Conservation (phyloP, 2,329 filamentous ascomycete species). For the Amylocarpus encephaloides region DNA sequence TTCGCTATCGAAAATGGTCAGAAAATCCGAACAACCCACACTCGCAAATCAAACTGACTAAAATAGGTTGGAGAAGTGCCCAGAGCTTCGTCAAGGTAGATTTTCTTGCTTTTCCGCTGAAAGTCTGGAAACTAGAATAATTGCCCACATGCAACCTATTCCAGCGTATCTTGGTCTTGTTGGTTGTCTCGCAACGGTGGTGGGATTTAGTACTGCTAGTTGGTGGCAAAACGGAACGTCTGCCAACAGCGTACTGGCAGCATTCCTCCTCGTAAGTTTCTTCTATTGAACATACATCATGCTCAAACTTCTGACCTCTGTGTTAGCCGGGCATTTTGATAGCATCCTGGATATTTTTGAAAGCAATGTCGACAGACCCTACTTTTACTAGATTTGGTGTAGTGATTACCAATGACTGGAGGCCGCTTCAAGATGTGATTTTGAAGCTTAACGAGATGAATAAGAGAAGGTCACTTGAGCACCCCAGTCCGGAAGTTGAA, state of each 20-base stretch:
- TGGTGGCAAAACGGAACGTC: neutral
- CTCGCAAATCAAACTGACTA: too few species aligned
- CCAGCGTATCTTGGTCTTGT: constrained; percentile 7
- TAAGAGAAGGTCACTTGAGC: too few species aligned
- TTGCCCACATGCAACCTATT: constrained; percentile 4
- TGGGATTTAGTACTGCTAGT: constrained; percentile 6
- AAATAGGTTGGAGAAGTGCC: neutral
- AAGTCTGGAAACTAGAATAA: neutral
- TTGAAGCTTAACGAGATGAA: neutral
- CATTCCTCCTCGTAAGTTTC: neutral
- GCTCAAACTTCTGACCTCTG: neutral
- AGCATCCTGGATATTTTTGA: neutral
- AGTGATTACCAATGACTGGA: neutral
- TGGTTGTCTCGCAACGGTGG: constrained; percentile 5
- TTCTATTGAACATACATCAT: neutral
- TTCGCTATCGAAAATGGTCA: constrained; percentile 9
- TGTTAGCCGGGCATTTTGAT: neutral
- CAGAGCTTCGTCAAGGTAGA: neutral
- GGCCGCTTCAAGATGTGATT: neutral
- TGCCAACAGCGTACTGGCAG: neutral
- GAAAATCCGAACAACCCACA: too few species aligned
- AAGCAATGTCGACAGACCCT: neutral
- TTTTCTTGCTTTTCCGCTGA: neutral
- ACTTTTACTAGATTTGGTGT: neutral
- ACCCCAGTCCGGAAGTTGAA: too few species aligned